Base-by-base conservation (phyloP, 805 yeast genomes). In the Metschnikowia vanudenii region DNA sequence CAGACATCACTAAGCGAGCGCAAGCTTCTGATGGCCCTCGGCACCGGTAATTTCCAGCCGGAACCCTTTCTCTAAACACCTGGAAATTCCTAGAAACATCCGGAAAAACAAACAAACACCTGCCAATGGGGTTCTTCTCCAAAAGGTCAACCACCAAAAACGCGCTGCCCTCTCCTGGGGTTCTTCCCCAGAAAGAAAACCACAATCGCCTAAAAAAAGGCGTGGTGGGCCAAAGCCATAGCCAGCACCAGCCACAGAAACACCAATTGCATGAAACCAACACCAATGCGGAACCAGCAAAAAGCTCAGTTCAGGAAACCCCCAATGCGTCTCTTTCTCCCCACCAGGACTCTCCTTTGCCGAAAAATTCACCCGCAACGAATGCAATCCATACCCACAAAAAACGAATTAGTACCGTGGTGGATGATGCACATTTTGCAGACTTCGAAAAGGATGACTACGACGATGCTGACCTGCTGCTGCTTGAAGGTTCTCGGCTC, bases 341-440 rank as follows among this genome's bases (percentile, higher is more conserved):
- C 4, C 24, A 20, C 4, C 4, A 5, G 24, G 24, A 20, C 24
- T 20, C 4, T 20, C 24, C 7, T 20, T 7, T 20, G 24, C 24
- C 24, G 7, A 20, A 7, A 20, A 5, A 4, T 20, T 20, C 24
- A 5, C 24, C 24, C 24, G 24, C 24, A 20, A n/a, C n/a, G n/a
- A 20, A 20, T 7, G 7, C 28, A 26, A 26, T 6, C 12, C 12
- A 8, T 26, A 6, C 28, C 3, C 28, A 26, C 28, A 26, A 44
- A 17, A 46, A 40, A 14, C 43, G 65, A 41, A 53, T 63, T 11
- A 64, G 68, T 38, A 64, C 68, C 12, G 63, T 65, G 12, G 56
- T 56, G 6, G 68, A 63, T 41, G 62, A 55, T 36, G 57, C 56
- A 13, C 51, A 47, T 26, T 49, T 49, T 28, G 53, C 41, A 14